Evolutionary conservation across 192 early-diverging fungal species (phyloP), one percentile per base, ranked within the genome.

Genomic region (Backusella macrospora): DNA sequence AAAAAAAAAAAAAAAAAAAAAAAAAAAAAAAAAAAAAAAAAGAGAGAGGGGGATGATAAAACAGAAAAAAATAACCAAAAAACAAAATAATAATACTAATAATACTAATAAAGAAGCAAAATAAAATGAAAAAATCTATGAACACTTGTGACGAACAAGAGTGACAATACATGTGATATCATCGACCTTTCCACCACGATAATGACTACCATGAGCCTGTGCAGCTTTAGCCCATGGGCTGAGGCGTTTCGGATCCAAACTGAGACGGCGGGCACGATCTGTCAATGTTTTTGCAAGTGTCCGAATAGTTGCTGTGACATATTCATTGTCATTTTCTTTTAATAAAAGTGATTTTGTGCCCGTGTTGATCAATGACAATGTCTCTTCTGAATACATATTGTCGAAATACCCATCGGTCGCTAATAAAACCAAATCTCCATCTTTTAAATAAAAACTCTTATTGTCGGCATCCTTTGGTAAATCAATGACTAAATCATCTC

Each of bases 331-430:
- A 9, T 70, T 72, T 2, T 12, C 15, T 18, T 9, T 5, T 59
- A 68, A 43, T 6, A 52, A 34, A 52, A 78, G 23, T 37, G 47
- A 38, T 13, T 43, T 39, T 62, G 49, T 66, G 62, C 84, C 81
- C 2, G 68, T 47, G 66, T 88, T 83, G 7, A 88, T 82, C 29
- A 88, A 65, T 37, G 81, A 73, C 15, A 88, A 77, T 1, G 87
- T 83, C 59, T 88, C 87, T n/a, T 82, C 67, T 15, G 85, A 72
- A 67, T 81, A 88, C 5, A 88, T 85, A 82, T 88, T 88, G 68
- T 88, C 87, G 75, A 85, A 88, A 75, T 85, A 88, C 7, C 87
- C 87, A 71, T 88, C 87, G 1, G 87, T 88, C 16, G 87, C 87
- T 68, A 88, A 68, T 12, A 88, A 65, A 67, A 88, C 84, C 47